Evolutionary conservation across 129 eudicot species (phyloP), one percentile per base, ranked within the genome.

Genomic region (Arctium lappa): DNA sequence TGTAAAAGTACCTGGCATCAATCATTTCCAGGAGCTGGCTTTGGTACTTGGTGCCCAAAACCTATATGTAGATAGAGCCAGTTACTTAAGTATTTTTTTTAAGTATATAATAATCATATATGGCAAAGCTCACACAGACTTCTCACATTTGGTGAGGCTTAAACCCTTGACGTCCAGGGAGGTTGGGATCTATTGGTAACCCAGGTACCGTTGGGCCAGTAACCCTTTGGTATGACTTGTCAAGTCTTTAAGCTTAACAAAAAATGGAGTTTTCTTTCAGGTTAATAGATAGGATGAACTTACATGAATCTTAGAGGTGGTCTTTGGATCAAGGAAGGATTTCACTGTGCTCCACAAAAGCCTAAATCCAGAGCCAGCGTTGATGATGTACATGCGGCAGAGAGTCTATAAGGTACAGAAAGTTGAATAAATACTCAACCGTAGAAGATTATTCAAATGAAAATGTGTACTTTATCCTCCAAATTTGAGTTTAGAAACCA

Each of bases 361-460:
- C 91, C 99, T 93, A 75, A 95, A 95, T 75, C 99, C 99, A 66
- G 97, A 91, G 15, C 99, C 99, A 16, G 99, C 99, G 37, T 95
- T 95, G 92, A 95, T 93, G 68, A 95, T 93, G 90, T 90, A 95
- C 99, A 93, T 95, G 69, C 97, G 94, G 81, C 91, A 90, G 72
- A 95, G 83, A 56, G 94, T 95, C 99, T 95, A 40, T 69, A 42
- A 42, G n/a, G 63, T 69, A 37, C 36, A 78, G 9, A 78, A 16
- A 65, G 50, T 77, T 15, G 27, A 30, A 56, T 22, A 78, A 76
- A 38, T 16, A 8, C 15, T 79, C 31, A 30, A 66, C 32, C 8
- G 16, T 68, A 69, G 68, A 73, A 60, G 0, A 65, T 50, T 63
- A 16, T 38, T 12, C 6, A 32, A 33, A 76, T 71, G 30, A 31